phyloP scores from a whole-genome alignment of 176 grass and related monocot species.

The Bothriochloa decipiens region DNA sequence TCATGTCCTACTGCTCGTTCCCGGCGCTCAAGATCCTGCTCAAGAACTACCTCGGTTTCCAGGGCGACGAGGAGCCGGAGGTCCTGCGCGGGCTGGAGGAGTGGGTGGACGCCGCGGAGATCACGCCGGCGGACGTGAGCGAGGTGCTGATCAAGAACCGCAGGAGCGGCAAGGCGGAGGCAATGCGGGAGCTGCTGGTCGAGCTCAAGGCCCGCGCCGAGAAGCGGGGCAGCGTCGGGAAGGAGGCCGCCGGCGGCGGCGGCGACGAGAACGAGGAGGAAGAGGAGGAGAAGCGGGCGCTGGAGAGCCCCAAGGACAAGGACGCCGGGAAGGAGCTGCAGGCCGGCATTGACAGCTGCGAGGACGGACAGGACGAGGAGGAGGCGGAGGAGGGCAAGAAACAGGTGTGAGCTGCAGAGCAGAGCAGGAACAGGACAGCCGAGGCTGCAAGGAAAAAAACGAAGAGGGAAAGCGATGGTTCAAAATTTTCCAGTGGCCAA shows the following conservation, averaged over 20 bases:
- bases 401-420: constrained; percentile 3
- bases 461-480: constrained; percentile 51
- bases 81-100: constrained; percentile 42
- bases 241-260: constrained; percentile 20
- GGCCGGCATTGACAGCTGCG: constrained; percentile 36
- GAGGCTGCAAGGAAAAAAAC: not conserved
- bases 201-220: constrained; percentile 42
- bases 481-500: constrained; percentile 41
- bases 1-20: constrained; percentile 86
- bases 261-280: constrained; percentile 61
- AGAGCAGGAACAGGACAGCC: not conserved
- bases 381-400: constrained; percentile 46
- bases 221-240: constrained; percentile 25
- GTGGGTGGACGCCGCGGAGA: constrained; percentile 59
- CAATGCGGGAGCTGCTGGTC: constrained; percentile 48
- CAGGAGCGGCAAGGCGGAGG: constrained; percentile 44
- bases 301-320: constrained; percentile 86
- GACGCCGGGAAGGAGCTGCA: constrained; percentile 39
- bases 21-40: constrained; percentile 71
- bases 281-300: constrained; percentile 80
- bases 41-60: constrained; percentile 69
- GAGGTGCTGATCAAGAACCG: constrained; percentile 88
- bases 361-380: constrained; percentile 47
- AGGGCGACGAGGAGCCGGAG: constrained; percentile 18
- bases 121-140: constrained; percentile 90